Evolutionary conservation across 176 grass and related monocot species (phyloP), one percentile per base, ranked within the genome.

Genomic region (Microstegium vimineum): DNA sequence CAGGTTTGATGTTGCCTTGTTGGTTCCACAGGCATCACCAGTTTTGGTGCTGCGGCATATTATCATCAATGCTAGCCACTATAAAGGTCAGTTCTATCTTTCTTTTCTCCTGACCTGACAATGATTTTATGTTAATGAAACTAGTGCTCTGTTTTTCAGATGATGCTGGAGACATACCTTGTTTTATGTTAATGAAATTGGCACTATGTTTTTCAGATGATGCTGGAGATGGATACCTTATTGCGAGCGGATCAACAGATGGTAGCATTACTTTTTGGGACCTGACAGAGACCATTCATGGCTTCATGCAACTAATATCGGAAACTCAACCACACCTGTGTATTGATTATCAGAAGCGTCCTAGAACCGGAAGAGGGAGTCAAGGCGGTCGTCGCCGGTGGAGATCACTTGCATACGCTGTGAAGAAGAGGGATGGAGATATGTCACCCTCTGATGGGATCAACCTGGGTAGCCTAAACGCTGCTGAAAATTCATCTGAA

Each of bases 231-330:
- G 75, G 63, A 64, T 93, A 92, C 87, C 73, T 99, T 86, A 68
- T 90, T 26, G 85, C 85, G 34, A 91, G 96, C 59, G 96, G 96
- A 78, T 89, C 92, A 37, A 99, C 93, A 18, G 85, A 99, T 88
- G 96, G 96, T 69, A 93, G 79, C 62, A 89, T 99, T 73, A 93
- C 96, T 52, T 81, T 99, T 75, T 99, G 96, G 96, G 88, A 99
- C 83, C 56, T 99, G 30, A 95, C 93, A 74, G 80, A 85, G 45
- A 87, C 82, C 38, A 86, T 98, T 73, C 81, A 74, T 18, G 78
- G 72, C 17, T 95, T 95, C 78, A 93, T 95, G 93, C 82, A 82
- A 91, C 75, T 85, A 71, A 85, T 92, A 41, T 86, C 83, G 22
- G 85, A 93, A 79, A 84, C 86, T 46, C 83, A 90, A 61, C 96